A percentile compares a stretch with the other conserved stretches of the same genome.
These are phyloP conservation scores for Aspergillus japonicus DNA, from an alignment of 2,329 filamentous ascomycete species.

Conservation along the genomic window DNA sequence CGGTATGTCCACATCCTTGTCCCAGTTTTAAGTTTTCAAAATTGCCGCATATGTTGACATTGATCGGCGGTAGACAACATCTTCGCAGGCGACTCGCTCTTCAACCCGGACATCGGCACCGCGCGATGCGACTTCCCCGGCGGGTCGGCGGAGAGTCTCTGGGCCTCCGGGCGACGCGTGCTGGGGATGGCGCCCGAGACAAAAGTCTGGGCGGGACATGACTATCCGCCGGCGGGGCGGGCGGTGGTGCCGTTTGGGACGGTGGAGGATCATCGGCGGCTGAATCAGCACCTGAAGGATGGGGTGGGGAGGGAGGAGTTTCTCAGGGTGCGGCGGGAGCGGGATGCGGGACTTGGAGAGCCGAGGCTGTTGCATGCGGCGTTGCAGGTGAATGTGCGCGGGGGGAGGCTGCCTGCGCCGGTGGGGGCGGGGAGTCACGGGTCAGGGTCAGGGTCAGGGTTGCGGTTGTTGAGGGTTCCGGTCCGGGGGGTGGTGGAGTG, in stretches of 20 bases:
- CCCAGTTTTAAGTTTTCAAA: too few relatives aligned
- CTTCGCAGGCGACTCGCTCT: constrained; percentile 54
- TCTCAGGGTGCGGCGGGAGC: constrained; percentile 27
- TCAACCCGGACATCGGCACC: constrained; percentile 52
- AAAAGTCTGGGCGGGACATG: constrained; percentile 55
- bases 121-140: constrained; percentile 56
- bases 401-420: constrained; percentile 30
- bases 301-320: constrained; percentile 32
- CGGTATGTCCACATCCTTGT: not conserved
- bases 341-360: constrained; percentile 31
- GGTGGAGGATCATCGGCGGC: constrained; percentile 15
- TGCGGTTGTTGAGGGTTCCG: not conserved
- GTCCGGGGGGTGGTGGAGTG: not conserved
- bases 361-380: constrained; percentile 39
- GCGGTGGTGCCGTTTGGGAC: constrained; percentile 10
- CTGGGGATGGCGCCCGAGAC: constrained; percentile 43
- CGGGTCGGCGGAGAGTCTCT: constrained; percentile 47
- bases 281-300: constrained; percentile 28
- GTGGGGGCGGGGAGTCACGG: too few relatives aligned
- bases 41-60: too few relatives aligned
- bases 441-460: not conserved
- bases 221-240: constrained; percentile 42
- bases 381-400: constrained; percentile 43
- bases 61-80: constrained; percentile 27
- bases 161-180: constrained; percentile 44